phyloP scores from a whole-genome alignment of 202 grass and related monocot genomes.

The Brachypodium distachyon region DNA sequence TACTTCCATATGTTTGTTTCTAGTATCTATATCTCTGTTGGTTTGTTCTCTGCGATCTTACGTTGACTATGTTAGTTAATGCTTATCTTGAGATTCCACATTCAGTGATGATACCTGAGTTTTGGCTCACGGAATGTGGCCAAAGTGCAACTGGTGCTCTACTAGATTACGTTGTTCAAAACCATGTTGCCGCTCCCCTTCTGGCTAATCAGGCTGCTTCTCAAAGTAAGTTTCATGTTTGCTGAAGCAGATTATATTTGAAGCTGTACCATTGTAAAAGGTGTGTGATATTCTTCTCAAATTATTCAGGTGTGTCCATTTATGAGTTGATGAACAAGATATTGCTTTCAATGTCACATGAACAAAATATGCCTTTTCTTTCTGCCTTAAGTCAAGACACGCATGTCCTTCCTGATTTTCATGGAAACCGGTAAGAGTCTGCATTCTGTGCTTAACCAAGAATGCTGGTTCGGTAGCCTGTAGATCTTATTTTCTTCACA shows the following conservation, averaged over 20 bases:
- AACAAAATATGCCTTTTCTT: conserved; percentile 55
- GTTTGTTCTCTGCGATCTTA: conserved; percentile 3
- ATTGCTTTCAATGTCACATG: conserved; percentile 54
- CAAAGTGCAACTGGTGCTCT: conserved; percentile 97
- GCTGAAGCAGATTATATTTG: neutral
- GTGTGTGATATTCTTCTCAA: conserved; percentile 17
- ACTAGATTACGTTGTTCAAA: conserved; percentile 72
- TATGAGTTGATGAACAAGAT: conserved; percentile 87
- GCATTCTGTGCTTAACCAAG: neutral
- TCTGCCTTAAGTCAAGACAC: conserved; percentile 68
- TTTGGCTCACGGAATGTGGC: conserved; percentile 92
- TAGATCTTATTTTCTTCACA: neutral
- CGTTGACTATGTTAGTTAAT: conserved; percentile 2
- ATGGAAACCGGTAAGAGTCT: conserved; percentile 69
- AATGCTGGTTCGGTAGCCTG: neutral
- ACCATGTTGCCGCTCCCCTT: conserved; percentile 71
- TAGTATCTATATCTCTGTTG: conserved; percentile 16
- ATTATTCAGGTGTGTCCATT: conserved; percentile 51
- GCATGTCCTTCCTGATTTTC: conserved; percentile 90
- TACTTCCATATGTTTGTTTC: conserved; percentile 2
- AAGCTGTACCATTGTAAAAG: neutral
- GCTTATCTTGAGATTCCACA: neutral
- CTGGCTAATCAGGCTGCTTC: conserved; percentile 80
- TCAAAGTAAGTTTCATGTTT: conserved; percentile 56
- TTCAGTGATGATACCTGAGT: conserved; percentile 85